Evolutionary conservation across 2,329 filamentous ascomycete genomes (phyloP).

Genomic region (Ascochyta fabae): DNA sequence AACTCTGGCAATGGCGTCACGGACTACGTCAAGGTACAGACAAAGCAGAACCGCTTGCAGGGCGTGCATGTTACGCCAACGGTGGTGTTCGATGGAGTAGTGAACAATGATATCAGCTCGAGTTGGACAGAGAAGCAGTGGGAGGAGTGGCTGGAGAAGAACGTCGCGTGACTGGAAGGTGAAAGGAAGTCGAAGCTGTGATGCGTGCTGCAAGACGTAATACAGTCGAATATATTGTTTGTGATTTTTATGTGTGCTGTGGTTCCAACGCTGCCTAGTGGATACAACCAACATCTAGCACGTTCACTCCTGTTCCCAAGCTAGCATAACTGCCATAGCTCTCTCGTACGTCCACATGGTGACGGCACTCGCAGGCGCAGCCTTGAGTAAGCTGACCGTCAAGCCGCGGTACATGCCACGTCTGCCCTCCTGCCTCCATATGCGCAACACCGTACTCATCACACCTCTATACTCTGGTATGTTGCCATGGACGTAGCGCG

Average conservation of each 20-base stretch:
- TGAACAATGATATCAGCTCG: slow-evolving; percentile 79
- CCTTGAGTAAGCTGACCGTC: slow-evolving; percentile 88
- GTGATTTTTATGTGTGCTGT: background rate
- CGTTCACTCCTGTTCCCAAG: slow-evolving; percentile 29
- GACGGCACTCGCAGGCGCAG: slow-evolving; percentile 88
- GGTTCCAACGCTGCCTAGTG: background rate
- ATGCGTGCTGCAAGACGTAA: background rate
- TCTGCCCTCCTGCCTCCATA: slow-evolving; percentile 74
- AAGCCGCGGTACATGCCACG: slow-evolving; percentile 87
- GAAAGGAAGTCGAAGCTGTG: slow-evolving; percentile 3
- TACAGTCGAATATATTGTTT: background rate
- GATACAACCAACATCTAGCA: background rate
- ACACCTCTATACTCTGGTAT: slow-evolving; percentile 83
- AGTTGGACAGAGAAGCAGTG: slow-evolving; percentile 63
- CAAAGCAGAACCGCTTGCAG: slow-evolving; percentile 78
- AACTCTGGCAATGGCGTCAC: slow-evolving; percentile 86
- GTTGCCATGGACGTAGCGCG: slow-evolving; percentile 80
- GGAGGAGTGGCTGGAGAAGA: slow-evolving; percentile 74
- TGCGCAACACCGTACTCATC: slow-evolving; percentile 68
- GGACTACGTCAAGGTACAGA: slow-evolving; percentile 80
- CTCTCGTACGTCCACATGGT: slow-evolving; percentile 96
- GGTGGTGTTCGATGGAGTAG: slow-evolving; percentile 84
- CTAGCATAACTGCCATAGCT: slow-evolving; percentile 66
- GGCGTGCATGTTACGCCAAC: slow-evolving; percentile 93
- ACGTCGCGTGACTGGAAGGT: slow-evolving; percentile 58